Evolutionary conservation across 371 early-diverging fungal species (phyloP).

Genomic region (Mucor lusitanicus): DNA sequence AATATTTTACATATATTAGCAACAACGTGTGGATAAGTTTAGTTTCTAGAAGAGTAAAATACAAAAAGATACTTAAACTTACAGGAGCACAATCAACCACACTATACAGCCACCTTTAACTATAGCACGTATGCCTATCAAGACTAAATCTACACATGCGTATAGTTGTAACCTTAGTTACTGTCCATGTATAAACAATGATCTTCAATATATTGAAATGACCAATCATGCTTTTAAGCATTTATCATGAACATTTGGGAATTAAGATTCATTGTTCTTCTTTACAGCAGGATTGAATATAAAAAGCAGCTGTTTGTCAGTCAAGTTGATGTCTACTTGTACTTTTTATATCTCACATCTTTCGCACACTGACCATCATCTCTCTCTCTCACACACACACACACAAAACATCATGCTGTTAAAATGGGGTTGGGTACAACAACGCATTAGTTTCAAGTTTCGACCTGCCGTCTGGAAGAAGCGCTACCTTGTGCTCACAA

Average conservation of each 20-base stretch:
- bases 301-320: not conserved
- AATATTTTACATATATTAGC: too few species aligned
- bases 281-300: not conserved
- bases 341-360: not conserved
- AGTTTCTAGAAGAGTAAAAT: too few species aligned
- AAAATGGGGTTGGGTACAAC: constrained; percentile 13
- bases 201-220: not conserved
- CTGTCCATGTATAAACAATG: not conserved
- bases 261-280: not conserved
- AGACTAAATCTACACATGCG: not conserved
- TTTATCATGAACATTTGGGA: not conserved
- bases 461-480: constrained; percentile 7
- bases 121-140: too few species aligned
- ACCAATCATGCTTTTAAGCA: not conserved
- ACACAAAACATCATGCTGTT: constrained; percentile 5
- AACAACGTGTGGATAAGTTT: too few species aligned
- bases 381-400: too few species aligned
- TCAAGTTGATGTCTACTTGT: not conserved
- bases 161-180: not conserved
- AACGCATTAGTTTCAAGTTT: not conserved
- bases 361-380: too few species aligned
- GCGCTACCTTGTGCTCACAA: constrained; percentile 6
- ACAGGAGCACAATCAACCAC: too few species aligned
- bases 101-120: too few species aligned
- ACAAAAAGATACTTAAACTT: too few species aligned